Conservation (phyloP, 192 early-diverging fungal genomes). For the Borealophlyctis nickersoniae region DNA sequence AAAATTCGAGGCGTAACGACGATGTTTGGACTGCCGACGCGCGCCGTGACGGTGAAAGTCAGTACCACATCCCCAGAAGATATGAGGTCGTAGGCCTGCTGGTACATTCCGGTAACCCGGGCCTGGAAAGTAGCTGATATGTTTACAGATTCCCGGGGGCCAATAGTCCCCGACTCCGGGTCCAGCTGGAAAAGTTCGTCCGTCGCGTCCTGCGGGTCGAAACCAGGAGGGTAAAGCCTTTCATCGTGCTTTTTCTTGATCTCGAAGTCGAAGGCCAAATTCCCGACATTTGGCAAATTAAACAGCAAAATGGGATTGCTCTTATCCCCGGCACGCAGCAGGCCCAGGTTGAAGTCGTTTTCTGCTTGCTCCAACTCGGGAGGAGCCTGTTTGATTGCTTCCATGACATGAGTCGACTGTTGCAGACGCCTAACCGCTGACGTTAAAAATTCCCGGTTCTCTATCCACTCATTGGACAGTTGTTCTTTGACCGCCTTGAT, state of each 20-base stretch:
- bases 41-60: constrained; percentile 45
- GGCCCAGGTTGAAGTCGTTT: constrained; percentile 47
- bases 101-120: constrained; percentile 39
- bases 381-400: constrained; percentile 27
- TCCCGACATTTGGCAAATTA: constrained; percentile 55
- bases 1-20: constrained; percentile 29
- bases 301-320: constrained; percentile 42
- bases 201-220: constrained; percentile 12
- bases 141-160: constrained; percentile 42
- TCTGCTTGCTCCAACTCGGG: constrained; percentile 20
- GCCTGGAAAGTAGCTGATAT: constrained; percentile 42
- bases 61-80: constrained; percentile 51
- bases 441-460: constrained; percentile 50
- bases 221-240: constrained; percentile 35
- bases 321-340: constrained; percentile 41
- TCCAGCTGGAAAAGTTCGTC: constrained; percentile 35
- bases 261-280: constrained; percentile 45
- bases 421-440: constrained; percentile 41
- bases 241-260: constrained; percentile 33
- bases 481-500: constrained; percentile 54
- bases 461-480: constrained; percentile 46
- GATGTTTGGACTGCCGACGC: constrained; percentile 52
- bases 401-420: constrained; percentile 44
- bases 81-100: constrained; percentile 46
- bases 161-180: constrained; percentile 41